Base-by-base conservation (phyloP, 1,139 yeast species). In the Debaryomycetaceae sp. region DNA sequence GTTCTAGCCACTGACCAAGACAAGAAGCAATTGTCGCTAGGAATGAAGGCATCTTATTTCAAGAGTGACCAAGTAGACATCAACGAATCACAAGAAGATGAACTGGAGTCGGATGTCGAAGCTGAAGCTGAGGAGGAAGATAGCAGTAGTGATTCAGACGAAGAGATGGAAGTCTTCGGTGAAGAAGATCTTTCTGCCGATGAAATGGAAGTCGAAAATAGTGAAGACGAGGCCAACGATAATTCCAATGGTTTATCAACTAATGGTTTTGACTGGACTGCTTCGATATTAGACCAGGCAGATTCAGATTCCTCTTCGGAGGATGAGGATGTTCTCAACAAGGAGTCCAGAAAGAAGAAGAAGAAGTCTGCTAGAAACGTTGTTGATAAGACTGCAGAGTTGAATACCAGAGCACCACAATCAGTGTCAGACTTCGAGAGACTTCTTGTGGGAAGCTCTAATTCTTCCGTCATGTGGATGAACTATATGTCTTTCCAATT, bases 401-500 rank as follows among this genome's bases (percentile, higher is more conserved):
- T 93, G 50, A 82, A 81, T 56, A 79, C 95, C 23, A 78, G 91
- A 58, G 87, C 93, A 9, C 99, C 99, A 35, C 95, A 91, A 65
- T 89, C 97, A 44, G 85, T 83, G 40, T 71, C 83, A 45, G 99
- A 93, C 66, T 93, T 89, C 60, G 99, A 93, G 67, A 81, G 99
- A 58, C 71, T 93, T 52, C 76, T 93, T 45, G 79, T 93, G 48
- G 96, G 97, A 60, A 86, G 87, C 59, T 98, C 99, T 45, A 87
- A 89, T 70, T 88, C 97, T 3, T 91, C 99, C 1, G 80, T 91
- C 42, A 70, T 90, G 53, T 93, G 99, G 99, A 91, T 93, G 89
- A 89, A 91, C 67, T 93, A 87, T 67, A 93, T 95, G 97, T 93
- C 98, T 3, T 93, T 91, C 86, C 96, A 90, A 68, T 76, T 93